These are phyloP conservation scores for Madurella mycetomatis DNA, from an alignment of 2,329 filamentous ascomycete species.

Conservation along the genomic window DNA sequence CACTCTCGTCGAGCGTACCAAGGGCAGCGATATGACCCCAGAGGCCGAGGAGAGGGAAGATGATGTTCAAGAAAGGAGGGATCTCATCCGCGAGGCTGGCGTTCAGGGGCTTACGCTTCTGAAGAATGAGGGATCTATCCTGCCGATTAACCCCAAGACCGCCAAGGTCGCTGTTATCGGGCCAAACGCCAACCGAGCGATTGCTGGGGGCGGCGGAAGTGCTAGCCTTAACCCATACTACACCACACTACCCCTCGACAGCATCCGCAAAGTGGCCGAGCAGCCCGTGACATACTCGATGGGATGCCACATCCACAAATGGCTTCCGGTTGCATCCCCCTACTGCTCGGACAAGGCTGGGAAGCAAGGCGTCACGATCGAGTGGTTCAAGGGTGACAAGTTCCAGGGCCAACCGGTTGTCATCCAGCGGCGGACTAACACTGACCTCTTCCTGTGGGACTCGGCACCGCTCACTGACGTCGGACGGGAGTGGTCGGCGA, in stretches of 20 bases:
- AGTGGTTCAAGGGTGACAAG: slow-evolving; percentile 61
- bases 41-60: slow-evolving; percentile 56
- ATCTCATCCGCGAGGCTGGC: slow-evolving; percentile 57
- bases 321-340: slow-evolving; percentile 58
- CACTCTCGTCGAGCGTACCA: slow-evolving; percentile 56
- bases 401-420: slow-evolving; percentile 55
- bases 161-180: slow-evolving; percentile 62
- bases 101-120: slow-evolving; percentile 59
- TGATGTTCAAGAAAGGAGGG: slow-evolving; percentile 53
- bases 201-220: slow-evolving; percentile 64
- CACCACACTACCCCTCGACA: slow-evolving; percentile 59
- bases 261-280: slow-evolving; percentile 51
- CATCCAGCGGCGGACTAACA: slow-evolving; percentile 57
- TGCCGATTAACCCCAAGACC: slow-evolving; percentile 53
- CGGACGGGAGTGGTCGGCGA: slow-evolving; percentile 60
- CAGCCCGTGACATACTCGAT: slow-evolving; percentile 56
- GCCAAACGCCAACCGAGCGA: slow-evolving; percentile 62
- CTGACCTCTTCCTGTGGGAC: slow-evolving; percentile 67
- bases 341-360: slow-evolving; percentile 54
- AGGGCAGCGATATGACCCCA: slow-evolving; percentile 52
- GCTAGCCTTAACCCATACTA: slow-evolving; percentile 67
- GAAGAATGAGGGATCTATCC: slow-evolving; percentile 57
- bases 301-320: slow-evolving; percentile 61
- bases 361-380: slow-evolving; percentile 57
- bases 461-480: slow-evolving; percentile 58